These are phyloP conservation scores for Fusarium ambrosium DNA, from an alignment of 2,329 filamentous ascomycete genomes.

Conservation along the genomic window DNA sequence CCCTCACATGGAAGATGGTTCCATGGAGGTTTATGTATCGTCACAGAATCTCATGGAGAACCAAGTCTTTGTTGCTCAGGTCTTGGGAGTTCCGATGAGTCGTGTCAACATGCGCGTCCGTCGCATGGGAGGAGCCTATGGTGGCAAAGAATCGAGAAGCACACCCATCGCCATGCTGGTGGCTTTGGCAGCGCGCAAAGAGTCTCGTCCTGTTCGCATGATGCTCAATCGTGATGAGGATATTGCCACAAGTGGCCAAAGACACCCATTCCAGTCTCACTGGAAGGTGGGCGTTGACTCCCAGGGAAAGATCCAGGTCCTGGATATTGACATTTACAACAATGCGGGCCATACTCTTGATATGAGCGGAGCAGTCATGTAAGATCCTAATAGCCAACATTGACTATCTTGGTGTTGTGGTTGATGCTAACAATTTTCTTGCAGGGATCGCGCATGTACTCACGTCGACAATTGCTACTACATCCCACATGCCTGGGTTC, in stretches of 20 bases:
- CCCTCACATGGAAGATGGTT: conserved; percentile 87
- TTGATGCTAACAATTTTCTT: not conserved
- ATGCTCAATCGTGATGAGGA: conserved; percentile 95
- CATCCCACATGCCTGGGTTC: conserved; percentile 83
- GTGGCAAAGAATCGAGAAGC: conserved; percentile 88
- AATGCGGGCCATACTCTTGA: conserved; percentile 83
- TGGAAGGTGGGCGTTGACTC: conserved; percentile 93
- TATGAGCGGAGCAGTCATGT: conserved; percentile 73
- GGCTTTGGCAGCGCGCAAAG: conserved; percentile 84
- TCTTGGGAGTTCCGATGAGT: conserved; percentile 84
- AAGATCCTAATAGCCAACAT: not conserved
- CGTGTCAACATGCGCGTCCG: conserved; percentile 88
- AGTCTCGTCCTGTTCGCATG: conserved; percentile 80
- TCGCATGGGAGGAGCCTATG: conserved; percentile 88
- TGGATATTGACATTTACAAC: conserved; percentile 86
- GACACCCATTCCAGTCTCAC: conserved; percentile 86
- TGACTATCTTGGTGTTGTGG: not conserved
- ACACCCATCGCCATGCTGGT: conserved; percentile 84
- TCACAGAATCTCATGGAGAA: conserved; percentile 91
- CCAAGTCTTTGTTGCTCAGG: conserved; percentile 84
- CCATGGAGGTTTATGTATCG: conserved; percentile 88
- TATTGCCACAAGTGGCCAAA: conserved; percentile 86
- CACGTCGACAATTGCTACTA: conserved; percentile 88
- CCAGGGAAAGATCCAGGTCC: conserved; percentile 85
- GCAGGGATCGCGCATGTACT: conserved; percentile 80